Evolutionary conservation across 1,284 basidiomycete genomes (phyloP).

Genomic region (Naganishia cerealis): DNA sequence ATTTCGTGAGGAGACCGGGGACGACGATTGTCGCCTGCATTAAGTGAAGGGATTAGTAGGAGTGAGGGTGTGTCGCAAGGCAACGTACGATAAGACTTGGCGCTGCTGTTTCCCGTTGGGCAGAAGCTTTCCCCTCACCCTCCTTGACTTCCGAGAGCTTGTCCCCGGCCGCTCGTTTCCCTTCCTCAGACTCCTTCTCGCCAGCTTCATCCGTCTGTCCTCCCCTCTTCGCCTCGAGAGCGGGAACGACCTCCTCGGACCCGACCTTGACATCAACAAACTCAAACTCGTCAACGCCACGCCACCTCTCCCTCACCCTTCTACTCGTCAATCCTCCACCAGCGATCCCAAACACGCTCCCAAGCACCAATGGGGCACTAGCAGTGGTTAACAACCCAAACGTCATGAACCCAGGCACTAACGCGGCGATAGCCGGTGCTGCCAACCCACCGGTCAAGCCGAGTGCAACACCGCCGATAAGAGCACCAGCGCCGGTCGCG

Average conservation of each 20-base stretch:
- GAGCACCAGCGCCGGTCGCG: slow-evolving; percentile 58
- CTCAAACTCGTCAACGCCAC: slow-evolving; percentile 58
- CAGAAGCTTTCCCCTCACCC: slow-evolving; percentile 33
- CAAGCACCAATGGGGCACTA: slow-evolving; percentile 57
- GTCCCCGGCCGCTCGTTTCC: neutral
- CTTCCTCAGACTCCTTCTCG: slow-evolving; percentile 1
- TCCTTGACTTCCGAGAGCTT: neutral
- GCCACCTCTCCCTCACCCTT: slow-evolving; percentile 58
- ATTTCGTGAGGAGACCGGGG: slow-evolving; percentile 56
- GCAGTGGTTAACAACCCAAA: slow-evolving; percentile 54
- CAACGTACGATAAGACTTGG: slow-evolving; percentile 52
- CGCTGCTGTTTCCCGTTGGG: slow-evolving; percentile 36
- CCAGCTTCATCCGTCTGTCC: slow-evolving; percentile 22
- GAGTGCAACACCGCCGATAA: slow-evolving; percentile 55
- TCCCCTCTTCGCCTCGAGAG: neutral
- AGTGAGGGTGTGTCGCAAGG: neutral
- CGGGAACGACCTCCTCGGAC: slow-evolving; percentile 34
- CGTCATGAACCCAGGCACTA: slow-evolving; percentile 54
- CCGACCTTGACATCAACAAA: slow-evolving; percentile 56
- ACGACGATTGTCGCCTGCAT: slow-evolving; percentile 54
- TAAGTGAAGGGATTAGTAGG: neutral
- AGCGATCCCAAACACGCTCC: slow-evolving; percentile 58
- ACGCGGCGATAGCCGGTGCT: slow-evolving; percentile 57
- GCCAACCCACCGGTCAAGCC: slow-evolving; percentile 60
- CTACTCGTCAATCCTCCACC: slow-evolving; percentile 58